Conservation (phyloP, 2,329 filamentous ascomycete genomes). For the Ophiocordyceps camponoti-rufipedis region DNA sequence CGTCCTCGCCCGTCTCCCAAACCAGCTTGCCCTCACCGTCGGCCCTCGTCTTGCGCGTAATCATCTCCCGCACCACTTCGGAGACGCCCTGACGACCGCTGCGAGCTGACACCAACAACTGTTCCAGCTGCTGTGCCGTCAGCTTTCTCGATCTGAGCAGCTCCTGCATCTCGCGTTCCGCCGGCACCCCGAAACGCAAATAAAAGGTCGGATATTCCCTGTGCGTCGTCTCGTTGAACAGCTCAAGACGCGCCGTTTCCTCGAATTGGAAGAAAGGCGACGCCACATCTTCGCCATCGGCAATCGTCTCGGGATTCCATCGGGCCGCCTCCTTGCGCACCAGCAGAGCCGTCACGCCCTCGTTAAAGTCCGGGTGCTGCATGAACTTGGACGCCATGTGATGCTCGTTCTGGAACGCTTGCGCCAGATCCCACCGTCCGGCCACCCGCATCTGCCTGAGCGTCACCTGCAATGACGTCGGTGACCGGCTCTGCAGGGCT, state of each 20-base stretch:
- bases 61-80: slow-evolving; percentile 50
- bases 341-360: slow-evolving; percentile 72
- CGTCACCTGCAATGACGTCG: slow-evolving; percentile 71
- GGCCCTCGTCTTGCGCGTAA: slow-evolving; percentile 40
- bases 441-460: slow-evolving; percentile 69
- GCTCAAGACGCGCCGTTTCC: slow-evolving; percentile 27
- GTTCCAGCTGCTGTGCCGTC: slow-evolving; percentile 39
- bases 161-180: slow-evolving; percentile 40
- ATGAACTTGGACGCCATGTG: slow-evolving; percentile 78
- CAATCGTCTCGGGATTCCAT: slow-evolving; percentile 60
- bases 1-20: slow-evolving; percentile 11
- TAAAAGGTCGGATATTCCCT: slow-evolving; percentile 62
- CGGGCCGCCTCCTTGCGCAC: slow-evolving; percentile 50
- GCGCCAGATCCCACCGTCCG: slow-evolving; percentile 56
- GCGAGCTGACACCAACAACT: slow-evolving; percentile 40
- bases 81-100: slow-evolving; percentile 50
- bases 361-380: slow-evolving; percentile 75
- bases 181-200: slow-evolving; percentile 50
- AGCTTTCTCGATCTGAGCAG: slow-evolving; percentile 21
- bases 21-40: slow-evolving; percentile 22
- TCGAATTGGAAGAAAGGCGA: slow-evolving; percentile 49
- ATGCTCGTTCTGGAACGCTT: slow-evolving; percentile 76
- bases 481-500: slow-evolving; percentile 62
- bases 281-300: slow-evolving; percentile 30
- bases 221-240: slow-evolving; percentile 49